A percentile compares a stretch with the other conserved stretches of the same genome.
phyloP scores from a whole-genome alignment of 371 early-diverging fungal genomes.

The Rhizopus sp. region DNA sequence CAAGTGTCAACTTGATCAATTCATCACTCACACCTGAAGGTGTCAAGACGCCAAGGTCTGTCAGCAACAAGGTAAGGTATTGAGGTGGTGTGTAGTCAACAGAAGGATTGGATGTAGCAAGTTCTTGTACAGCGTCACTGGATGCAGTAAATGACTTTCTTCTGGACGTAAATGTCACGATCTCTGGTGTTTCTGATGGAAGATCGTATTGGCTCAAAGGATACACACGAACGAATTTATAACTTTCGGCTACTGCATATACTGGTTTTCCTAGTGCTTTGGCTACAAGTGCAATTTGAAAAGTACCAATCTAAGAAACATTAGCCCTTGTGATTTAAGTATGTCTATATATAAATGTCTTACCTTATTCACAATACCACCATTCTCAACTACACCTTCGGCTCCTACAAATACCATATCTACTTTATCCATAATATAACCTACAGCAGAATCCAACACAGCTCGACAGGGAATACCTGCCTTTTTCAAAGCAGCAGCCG shows the following conservation, averaged over 20 bases:
- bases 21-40: slow-evolving; percentile 93
- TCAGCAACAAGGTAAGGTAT: slow-evolving; percentile 87
- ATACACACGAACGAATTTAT: slow-evolving; percentile 93
- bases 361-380: slow-evolving; percentile 94
- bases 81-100: slow-evolving; percentile 97
- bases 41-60: slow-evolving; percentile 93
- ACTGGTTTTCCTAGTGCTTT: slow-evolving; percentile 93
- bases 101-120: slow-evolving; percentile 67
- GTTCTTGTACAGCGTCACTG: slow-evolving; percentile 41
- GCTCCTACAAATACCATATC: slow-evolving; percentile 96
- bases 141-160: slow-evolving; percentile 36
- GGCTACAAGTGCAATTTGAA: slow-evolving; percentile 93
- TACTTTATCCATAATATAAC: slow-evolving; percentile 91
- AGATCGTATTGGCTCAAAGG: slow-evolving; percentile 88
- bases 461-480: slow-evolving; percentile 86
- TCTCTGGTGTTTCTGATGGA: slow-evolving; percentile 68
- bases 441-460: slow-evolving; percentile 92
- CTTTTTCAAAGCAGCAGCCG: slow-evolving; percentile 73
- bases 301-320: slow-evolving; percentile 72
- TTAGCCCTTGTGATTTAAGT: background rate
- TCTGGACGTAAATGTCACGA: slow-evolving; percentile 60
- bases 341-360: slow-evolving; percentile 11
- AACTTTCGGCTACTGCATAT: slow-evolving; percentile 94
- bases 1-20: slow-evolving; percentile 65
- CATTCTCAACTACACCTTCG: slow-evolving; percentile 97